Conservation (phyloP, 768 basidiomycete species). For the Hydnomerulius pinastri region DNA sequence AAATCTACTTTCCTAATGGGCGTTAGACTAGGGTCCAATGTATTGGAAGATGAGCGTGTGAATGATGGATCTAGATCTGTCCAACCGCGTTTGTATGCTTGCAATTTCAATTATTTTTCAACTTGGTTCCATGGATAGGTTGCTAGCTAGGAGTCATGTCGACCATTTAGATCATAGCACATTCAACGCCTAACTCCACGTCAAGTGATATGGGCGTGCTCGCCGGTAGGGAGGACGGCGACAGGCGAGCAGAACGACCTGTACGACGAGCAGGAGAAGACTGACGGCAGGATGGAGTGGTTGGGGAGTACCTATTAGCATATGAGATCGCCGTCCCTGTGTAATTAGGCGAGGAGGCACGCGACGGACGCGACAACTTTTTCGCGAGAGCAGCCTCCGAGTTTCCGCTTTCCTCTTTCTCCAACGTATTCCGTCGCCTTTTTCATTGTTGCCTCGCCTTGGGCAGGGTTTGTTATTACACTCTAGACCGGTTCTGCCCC, state of each 20-base stretch:
- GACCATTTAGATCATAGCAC: not conserved
- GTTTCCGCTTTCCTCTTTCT: not conserved
- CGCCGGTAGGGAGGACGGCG: too few relatives aligned
- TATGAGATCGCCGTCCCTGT: too few relatives aligned
- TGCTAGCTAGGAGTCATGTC: too few relatives aligned
- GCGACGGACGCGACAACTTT: not conserved
- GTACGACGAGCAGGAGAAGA: not conserved
- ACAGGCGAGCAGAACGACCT: too few relatives aligned
- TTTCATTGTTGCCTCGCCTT: not conserved
- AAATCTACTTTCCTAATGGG: not conserved
- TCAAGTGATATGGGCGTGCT: too few relatives aligned
- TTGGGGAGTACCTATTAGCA: too few relatives aligned
- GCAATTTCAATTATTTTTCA: too few relatives aligned
- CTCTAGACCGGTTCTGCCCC: not conserved
- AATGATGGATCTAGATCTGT: conserved; percentile 9
- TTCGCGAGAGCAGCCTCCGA: not conserved
- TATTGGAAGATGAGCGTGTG: conserved; percentile 4
- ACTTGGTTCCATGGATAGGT: too few relatives aligned
- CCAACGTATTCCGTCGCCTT: not conserved
- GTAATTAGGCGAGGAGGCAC: not conserved
- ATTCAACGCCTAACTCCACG: too few relatives aligned
- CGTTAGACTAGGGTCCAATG: not conserved
- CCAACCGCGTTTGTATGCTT: too few relatives aligned
- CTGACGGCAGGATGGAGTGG: too few relatives aligned
- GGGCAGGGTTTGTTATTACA: not conserved